Evolutionary conservation across 2,329 filamentous ascomycete genomes (phyloP), one percentile per base, ranked within the genome.

Genomic region (Fusarium sp.): DNA sequence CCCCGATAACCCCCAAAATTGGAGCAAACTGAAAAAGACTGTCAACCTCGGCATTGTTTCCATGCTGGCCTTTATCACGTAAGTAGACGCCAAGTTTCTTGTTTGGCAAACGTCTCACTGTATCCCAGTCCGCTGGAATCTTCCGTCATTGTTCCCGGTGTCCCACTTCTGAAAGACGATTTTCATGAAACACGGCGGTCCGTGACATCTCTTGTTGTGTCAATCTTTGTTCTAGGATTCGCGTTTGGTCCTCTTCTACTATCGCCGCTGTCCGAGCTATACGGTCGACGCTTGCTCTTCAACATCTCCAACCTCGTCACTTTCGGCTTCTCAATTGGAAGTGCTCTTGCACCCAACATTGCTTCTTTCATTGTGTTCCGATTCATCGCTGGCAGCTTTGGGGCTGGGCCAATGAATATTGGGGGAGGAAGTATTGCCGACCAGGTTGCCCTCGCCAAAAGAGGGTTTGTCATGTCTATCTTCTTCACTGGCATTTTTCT

Each of bases 151-250:
- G 59, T 70, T 7, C 66, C 66, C 3, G 68, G 66, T 1, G 68
- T 70, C 16, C 59, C 66, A 1, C 66, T 70, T 32, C 30, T 70
- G 2, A 69, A 64, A 48, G n/a, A 65, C 2, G 68, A 69, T 18
- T 48, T 70, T 14, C 16, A 45, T 6, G 68, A 70, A 25, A 69
- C 35, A 0, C 23, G 62, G 18, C 39, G 56, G 20, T 41, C 82
- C 1, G 63, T 70, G 80, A 50, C 50, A 9, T 69, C 65, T 1
- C 67, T 69, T 1, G 57, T 69, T 9, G 57, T 69, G 0, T 71
- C 41, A 0, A 71, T 71, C 2, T 71, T 71, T 63, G 67, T 67
- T 23, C 50, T 71, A 0, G 67, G 69, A 1, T 71, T 71, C 0
- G 67, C 63, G 0, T 71, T 71, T n/a, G 69, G 67, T 0, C 69